Percentiles rank a stretch among this genome's conserved stretches.
Evolutionary conservation across 2,329 filamentous ascomycete species (phyloP).

Genomic region (Fusarium sarcochroum): DNA sequence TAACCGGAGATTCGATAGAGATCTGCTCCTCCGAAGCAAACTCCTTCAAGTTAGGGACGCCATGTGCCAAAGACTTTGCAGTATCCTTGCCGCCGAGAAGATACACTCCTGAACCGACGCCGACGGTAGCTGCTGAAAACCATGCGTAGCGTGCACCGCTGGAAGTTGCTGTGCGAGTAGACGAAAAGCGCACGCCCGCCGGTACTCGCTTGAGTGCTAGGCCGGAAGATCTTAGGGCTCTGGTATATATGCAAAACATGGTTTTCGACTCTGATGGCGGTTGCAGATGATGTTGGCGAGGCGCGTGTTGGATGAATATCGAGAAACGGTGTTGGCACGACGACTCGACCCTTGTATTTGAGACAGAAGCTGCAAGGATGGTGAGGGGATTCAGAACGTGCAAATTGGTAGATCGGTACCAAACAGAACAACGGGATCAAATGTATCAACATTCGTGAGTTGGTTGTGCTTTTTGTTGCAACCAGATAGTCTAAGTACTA

Average conservation of each 20-base stretch:
- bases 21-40: constrained; percentile 42
- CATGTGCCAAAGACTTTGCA: not conserved
- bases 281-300: not conserved
- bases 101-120: constrained; percentile 27
- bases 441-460: not conserved
- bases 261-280: not conserved
- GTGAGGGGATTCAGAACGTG: not conserved
- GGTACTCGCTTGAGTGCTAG: constrained; percentile 14
- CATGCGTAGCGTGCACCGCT: constrained; percentile 14
- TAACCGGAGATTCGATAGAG: constrained; percentile 48
- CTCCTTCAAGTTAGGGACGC: constrained; percentile 23
- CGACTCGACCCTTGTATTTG: not conserved
- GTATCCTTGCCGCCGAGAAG: constrained; percentile 13
- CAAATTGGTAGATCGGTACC: too few relatives aligned
- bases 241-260: constrained; percentile 33
- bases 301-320: not conserved
- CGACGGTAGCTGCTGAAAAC: constrained; percentile 16
- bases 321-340: constrained; percentile 17
- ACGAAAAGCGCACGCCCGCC: constrained; percentile 27
- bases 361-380: not conserved
- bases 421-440: not conserved
- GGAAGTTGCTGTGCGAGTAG: constrained; percentile 15
- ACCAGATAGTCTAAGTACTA: not conserved
- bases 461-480: not conserved
- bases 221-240: not conserved